Evolutionary conservation across 2,329 filamentous ascomycete species (phyloP), one percentile per base, ranked within the genome.

Genomic region (Akanthomyces uredinophilus): DNA sequence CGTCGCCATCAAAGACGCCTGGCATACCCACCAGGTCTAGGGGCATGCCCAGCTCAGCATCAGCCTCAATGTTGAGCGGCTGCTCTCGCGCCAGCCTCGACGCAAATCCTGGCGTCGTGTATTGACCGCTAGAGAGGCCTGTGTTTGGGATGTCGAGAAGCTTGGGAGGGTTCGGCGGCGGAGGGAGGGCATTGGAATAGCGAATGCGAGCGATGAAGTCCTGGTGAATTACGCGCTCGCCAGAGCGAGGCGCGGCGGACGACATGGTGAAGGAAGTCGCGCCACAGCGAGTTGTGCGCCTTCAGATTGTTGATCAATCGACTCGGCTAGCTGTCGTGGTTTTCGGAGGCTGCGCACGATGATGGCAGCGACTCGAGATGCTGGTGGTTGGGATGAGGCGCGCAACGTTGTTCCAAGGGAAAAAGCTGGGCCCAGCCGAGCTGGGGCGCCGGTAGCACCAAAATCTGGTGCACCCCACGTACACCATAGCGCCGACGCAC

Each of bases 31-130:
- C 90, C 68, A 99, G 79, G 74, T 98, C 94, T 72, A 99, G 87
- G 64, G 93, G 92, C 95, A 99, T 98, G 63, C 95, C 95, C 68
- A 98, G 84, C 79, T 99, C 95, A 10, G 93, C 95, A 84, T 99
- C 95, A 35, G 92, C 92, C 77, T 99, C 95, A 65, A 99, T 95
- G 72, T 97, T 98, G 54, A 96, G 81, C 58, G 94, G 91, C 79
- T 98, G 95, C 71, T 96, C 92, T 71, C 94, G 84, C 20, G 91
- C 92, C 68, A 99, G 81, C 66, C 92, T 87, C 51, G 93, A 95
- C 35, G 93, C 92, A 78, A 96, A 99, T 24, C 88, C 88, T 1
- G 95, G 91, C 4, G 88, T 91, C 37, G 95, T 96, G 77, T 97
- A 98, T 73, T 96, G 90, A 63, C 89, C 89, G 68, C 87, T 90